These are phyloP conservation scores for Botrytis paeoniae DNA, from an alignment of 2,329 filamentous ascomycete species.

Conservation along the genomic window DNA sequence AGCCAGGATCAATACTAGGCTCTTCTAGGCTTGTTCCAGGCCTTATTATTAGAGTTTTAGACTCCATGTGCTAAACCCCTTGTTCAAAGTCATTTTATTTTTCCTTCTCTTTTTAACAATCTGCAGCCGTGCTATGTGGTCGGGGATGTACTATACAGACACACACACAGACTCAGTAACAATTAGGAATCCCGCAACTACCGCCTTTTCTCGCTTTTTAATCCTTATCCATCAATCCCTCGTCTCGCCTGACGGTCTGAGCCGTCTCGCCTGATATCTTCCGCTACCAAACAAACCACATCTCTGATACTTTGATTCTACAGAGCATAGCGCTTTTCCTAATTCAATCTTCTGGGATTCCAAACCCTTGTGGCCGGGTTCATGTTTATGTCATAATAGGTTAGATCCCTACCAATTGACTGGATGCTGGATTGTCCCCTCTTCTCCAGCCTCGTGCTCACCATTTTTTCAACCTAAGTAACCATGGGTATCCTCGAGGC, in stretches of 20 bases:
- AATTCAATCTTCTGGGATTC: neutral
- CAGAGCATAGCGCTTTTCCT: neutral
- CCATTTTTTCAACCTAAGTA: neutral
- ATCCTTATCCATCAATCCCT: conserved; percentile 2
- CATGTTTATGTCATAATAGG: neutral
- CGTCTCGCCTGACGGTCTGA: conserved; percentile 1
- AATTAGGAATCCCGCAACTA: neutral
- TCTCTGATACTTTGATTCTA: neutral
- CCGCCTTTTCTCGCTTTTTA: neutral
- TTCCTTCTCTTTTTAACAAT: neutral
- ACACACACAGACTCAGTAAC: neutral
- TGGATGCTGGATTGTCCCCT: conserved; percentile 1
- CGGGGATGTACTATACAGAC: neutral
- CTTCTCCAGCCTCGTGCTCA: conserved; percentile 13
- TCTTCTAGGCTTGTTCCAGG: neutral
- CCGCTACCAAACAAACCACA: neutral
- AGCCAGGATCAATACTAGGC: neutral
- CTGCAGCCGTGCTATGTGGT: neutral
- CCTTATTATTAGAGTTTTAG: neutral
- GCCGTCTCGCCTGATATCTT: neutral
- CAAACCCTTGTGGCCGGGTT: neutral
- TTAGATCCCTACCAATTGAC: conserved; percentile 2
- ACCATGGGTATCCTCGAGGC: conserved; percentile 3
- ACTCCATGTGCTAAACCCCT: neutral
- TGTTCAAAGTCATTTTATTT: conserved; percentile 1